Base-by-base conservation (phyloP, 2,329 filamentous ascomycete genomes). In the Dichotomopilus funicola region DNA sequence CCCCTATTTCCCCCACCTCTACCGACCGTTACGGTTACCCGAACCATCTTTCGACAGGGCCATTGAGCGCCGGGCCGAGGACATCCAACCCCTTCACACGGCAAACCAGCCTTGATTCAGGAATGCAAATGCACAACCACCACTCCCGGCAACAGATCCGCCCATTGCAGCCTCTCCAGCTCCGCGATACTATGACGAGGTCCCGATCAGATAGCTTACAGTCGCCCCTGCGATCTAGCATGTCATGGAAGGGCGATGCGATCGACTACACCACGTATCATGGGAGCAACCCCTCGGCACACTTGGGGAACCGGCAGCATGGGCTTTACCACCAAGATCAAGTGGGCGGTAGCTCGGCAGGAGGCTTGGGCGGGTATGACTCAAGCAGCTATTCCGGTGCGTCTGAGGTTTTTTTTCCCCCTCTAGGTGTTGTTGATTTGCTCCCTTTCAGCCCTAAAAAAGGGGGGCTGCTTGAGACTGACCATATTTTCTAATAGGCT, bases 211-310 rank as follows among this genome's bases (percentile, higher is more conserved):
- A 84, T 49, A 80, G 74, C 9, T 66, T 83, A 11, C 79, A 83
- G 57, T 84, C 81, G 11, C 80, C 81, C 2, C 68, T 85, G 46
- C 73, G 81, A 38, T 75, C 81, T 8, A 81, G 78, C 64, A 81
- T 84, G 78, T 79, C 80, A 10, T 85, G 82, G 82, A 84, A 83
- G 66, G 78, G 79, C 11, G 79, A 81, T 58, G 72, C 77, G 1
- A 75, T 84, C 55, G 80, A 83, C 62, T 85, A 83, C 64, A 74
- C 72, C 9, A 74, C 72, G 9, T 83, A 81, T 63, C 73, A 77
- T 47, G 71, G 69, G 12, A 70, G 71, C 7, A 73, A 72, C 54
- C 65, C 69, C 6, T 81, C 77, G 63, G 75, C 80, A 3, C 72
- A 71, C 49, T 68, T 78, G 38, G 69, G 70, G 44, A 73, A 73